Percentiles rank a stretch among this genome's conserved stretches.
Conservation (phyloP, 2,329 filamentous ascomycete species). For the Ceratocystis huliohia region DNA sequence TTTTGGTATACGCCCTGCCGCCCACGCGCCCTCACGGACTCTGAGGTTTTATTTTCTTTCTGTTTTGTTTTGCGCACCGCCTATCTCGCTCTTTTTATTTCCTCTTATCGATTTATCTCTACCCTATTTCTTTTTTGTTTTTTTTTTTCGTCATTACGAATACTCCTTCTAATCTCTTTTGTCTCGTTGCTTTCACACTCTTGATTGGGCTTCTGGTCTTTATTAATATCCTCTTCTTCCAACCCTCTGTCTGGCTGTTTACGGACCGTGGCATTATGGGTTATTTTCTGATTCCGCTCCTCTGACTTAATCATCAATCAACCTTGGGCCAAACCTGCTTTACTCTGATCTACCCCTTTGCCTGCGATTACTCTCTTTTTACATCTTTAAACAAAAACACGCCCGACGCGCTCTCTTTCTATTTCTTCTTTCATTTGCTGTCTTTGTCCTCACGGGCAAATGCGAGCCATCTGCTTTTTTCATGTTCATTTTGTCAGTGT, state of each 20-base stretch:
- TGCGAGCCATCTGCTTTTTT: not conserved
- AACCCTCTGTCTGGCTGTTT: too few species aligned
- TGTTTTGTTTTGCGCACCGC: not conserved
- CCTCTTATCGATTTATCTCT: not conserved
- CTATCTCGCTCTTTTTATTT: not conserved
- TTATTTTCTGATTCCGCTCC: too few species aligned
- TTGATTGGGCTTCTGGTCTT: not conserved
- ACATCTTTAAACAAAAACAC: too few species aligned
- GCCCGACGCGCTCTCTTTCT: too few species aligned
- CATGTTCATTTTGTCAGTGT: not conserved
- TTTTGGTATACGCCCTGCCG: conserved; percentile 10
- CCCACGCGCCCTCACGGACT: conserved; percentile 9
- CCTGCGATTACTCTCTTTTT: too few species aligned
- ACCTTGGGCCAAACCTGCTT: too few species aligned
- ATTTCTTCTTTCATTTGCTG: too few species aligned
- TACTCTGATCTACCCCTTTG: too few species aligned
- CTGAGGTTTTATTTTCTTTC: conserved; percentile 5
- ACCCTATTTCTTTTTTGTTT: not conserved
- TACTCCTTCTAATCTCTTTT: not conserved
- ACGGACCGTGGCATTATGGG: too few species aligned
- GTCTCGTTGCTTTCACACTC: not conserved
- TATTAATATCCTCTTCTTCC: not conserved
- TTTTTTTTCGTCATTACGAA: not conserved
- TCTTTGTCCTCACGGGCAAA: too few species aligned
- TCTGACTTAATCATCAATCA: too few species aligned